A percentile compares a stretch with the other conserved stretches of the same genome.
phyloP scores from a whole-genome alignment of 768 basidiomycete genomes.

The Kwoniella pini region DNA sequence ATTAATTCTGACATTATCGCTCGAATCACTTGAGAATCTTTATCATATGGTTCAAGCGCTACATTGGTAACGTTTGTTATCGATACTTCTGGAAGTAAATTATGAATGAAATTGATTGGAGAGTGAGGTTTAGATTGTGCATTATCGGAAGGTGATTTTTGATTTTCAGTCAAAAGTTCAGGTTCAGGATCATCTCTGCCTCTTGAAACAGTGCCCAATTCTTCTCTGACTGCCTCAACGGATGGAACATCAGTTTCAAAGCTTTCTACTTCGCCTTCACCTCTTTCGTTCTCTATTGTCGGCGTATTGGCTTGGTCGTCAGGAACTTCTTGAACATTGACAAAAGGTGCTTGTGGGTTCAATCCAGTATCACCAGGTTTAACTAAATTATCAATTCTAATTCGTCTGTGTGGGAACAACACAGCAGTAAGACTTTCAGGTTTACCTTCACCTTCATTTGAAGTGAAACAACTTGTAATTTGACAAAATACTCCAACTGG shows the following conservation, averaged over 20 bases:
- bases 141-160: neutral
- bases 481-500: conserved; percentile 95
- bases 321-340: conserved; percentile 21
- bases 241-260: conserved; percentile 54
- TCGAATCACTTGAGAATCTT: conserved; percentile 83
- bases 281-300: conserved; percentile 34
- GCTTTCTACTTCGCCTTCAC: conserved; percentile 49
- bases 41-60: conserved; percentile 77
- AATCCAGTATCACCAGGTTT: conserved; percentile 21
- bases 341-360: conserved; percentile 4
- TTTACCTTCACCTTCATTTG: conserved; percentile 57
- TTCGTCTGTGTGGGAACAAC: conserved; percentile 87
- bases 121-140: conserved; percentile 26
- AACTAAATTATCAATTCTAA: conserved; percentile 82
- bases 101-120: conserved; percentile 47
- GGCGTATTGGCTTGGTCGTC: conserved; percentile 24
- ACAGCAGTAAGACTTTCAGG: conserved; percentile 90
- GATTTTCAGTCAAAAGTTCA: neutral
- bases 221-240: conserved; percentile 56
- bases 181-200: conserved; percentile 16
- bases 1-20: conserved; percentile 97
- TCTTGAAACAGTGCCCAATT: conserved; percentile 32
- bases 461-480: conserved; percentile 74
- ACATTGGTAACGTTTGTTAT: conserved; percentile 87
- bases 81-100: conserved; percentile 79